A percentile compares a stretch with the other conserved stretches of the same genome.
Conservation (phyloP, 495 filamentous ascomycete genomes). For the Astrocystis sublimbata region DNA sequence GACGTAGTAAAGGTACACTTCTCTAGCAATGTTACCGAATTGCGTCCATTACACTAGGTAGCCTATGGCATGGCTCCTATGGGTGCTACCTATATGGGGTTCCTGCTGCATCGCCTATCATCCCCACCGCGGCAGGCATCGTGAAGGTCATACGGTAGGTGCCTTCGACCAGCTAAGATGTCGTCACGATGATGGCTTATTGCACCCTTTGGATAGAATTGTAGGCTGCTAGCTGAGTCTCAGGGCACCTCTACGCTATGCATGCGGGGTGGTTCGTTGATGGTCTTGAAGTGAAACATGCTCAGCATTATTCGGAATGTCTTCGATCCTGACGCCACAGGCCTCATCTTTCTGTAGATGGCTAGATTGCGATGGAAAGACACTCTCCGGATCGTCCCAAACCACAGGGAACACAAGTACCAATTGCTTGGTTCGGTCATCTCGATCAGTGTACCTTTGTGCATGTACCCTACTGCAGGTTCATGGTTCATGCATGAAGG, state of each 20-base stretch:
- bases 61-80: constrained; percentile 7
- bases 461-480: constrained; percentile 32
- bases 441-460: constrained; percentile 8
- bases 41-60: neutral
- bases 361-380: neutral
- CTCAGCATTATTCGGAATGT: neutral
- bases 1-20: constrained; percentile 6
- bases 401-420: constrained; percentile 4
- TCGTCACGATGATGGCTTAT: constrained; percentile 14
- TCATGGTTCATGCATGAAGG: constrained; percentile 42
- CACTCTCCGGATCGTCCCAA: constrained; percentile 5
- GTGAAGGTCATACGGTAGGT: neutral
- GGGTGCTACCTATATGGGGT: neutral
- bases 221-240: neutral
- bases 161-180: constrained; percentile 1
- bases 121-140: neutral
- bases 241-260: neutral
- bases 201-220: neutral
- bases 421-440: constrained; percentile 16
- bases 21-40: constrained; percentile 7
- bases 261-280: neutral
- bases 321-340: constrained; percentile 11
- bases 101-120: constrained; percentile 2
- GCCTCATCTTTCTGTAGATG: neutral
- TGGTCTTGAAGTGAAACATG: neutral